These are phyloP conservation scores for Chrysoporthe cubensis DNA, from an alignment of 2,329 filamentous ascomycete species.

Conservation along the genomic window DNA sequence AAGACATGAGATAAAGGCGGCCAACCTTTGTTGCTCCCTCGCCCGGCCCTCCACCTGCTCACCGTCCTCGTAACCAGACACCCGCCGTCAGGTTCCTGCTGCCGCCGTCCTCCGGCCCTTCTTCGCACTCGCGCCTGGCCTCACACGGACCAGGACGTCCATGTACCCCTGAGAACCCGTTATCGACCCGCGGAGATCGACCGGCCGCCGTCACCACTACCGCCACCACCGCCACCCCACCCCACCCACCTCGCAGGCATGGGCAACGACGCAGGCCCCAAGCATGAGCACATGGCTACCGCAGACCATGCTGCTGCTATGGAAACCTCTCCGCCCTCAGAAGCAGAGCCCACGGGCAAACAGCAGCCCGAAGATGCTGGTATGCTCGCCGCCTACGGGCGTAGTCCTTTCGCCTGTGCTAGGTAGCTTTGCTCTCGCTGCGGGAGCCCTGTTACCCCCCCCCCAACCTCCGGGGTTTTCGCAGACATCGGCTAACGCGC, in stretches of 20 bases:
- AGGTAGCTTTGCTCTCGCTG: neutral
- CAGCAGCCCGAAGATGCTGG: conserved; percentile 28
- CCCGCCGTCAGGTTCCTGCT: neutral
- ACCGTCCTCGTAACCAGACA: neutral
- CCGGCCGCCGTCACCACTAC: neutral
- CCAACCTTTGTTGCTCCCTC: conserved; percentile 3
- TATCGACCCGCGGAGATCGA: neutral
- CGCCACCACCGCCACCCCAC: neutral
- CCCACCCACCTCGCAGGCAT: conserved; percentile 4
- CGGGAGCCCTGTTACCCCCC: neutral
- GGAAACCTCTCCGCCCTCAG: conserved; percentile 22
- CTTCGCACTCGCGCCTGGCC: neutral
- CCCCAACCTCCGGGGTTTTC: neutral
- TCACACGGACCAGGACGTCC: neutral
- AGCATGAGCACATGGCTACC: conserved; percentile 25
- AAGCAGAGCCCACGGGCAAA: conserved; percentile 21
- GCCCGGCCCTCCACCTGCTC: neutral
- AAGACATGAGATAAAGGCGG: conserved; percentile 9
- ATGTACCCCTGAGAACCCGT: neutral
- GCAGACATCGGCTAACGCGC: conserved; percentile 4
- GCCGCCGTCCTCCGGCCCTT: neutral
- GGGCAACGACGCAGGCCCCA: conserved; percentile 29
- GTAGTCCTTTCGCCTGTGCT: neutral
- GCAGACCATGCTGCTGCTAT: conserved; percentile 14
- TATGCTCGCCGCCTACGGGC: conserved; percentile 25